Conservation (phyloP, 768 basidiomycete genomes). For the Tylopilus plumbeoviolaceoides region DNA sequence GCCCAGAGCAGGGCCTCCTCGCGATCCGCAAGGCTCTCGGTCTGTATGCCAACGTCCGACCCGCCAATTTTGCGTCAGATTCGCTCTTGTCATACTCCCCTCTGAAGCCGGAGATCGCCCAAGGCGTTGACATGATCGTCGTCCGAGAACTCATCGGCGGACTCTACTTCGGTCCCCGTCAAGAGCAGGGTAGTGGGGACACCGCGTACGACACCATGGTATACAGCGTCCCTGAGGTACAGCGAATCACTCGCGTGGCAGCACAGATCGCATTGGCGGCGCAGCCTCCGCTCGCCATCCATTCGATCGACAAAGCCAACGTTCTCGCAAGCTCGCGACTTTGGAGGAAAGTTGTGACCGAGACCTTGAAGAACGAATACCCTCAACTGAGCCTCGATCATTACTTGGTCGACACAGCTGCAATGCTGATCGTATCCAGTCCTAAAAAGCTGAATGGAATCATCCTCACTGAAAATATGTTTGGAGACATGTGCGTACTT, state of each 20-base stretch:
- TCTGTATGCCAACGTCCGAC: conserved; percentile 97
- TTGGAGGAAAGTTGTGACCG: conserved; percentile 91
- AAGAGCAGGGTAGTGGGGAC: conserved; percentile 74
- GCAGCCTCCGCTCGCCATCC: conserved; percentile 82
- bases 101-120: conserved; percentile 78
- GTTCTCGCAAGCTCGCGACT: conserved; percentile 92
- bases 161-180: conserved; percentile 89
- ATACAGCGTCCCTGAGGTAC: conserved; percentile 87
- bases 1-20: conserved; percentile 91
- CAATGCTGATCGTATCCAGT: conserved; percentile 90
- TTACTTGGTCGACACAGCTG: conserved; percentile 90
- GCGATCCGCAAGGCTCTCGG: conserved; percentile 87
- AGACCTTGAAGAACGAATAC: conserved; percentile 80
- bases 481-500: conserved; percentile 87
- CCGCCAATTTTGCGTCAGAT: conserved; percentile 91
- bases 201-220: conserved; percentile 90
- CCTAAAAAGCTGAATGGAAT: conserved; percentile 94
- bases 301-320: conserved; percentile 98
- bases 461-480: conserved; percentile 91
- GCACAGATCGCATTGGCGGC: conserved; percentile 83
- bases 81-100: conserved; percentile 85
- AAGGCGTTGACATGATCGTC: conserved; percentile 88
- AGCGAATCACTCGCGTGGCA: conserved; percentile 93
- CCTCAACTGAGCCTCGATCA: conserved; percentile 87
- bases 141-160: conserved; percentile 96